phyloP scores from a whole-genome alignment of 2,329 filamentous ascomycete species.

The Phaeosphaeriaceae sp. region DNA sequence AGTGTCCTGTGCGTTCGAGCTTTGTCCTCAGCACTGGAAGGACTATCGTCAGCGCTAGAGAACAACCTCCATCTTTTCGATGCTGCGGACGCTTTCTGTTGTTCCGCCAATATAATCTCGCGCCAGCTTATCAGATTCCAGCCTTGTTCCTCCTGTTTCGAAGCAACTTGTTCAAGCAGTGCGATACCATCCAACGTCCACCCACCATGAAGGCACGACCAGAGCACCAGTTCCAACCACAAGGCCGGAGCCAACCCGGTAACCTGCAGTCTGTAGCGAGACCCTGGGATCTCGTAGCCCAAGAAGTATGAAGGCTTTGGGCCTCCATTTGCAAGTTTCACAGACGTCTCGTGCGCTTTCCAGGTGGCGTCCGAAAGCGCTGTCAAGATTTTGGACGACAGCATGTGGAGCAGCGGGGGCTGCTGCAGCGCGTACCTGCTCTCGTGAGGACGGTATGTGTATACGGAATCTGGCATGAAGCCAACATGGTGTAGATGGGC shows the following conservation, averaged over 20 bases:
- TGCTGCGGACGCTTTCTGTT: constrained; percentile 21
- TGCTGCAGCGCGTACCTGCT: constrained; percentile 51
- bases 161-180: constrained; percentile 45
- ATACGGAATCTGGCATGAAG: constrained; percentile 56
- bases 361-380: constrained; percentile 59
- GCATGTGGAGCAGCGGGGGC: constrained; percentile 56
- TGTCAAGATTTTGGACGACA: constrained; percentile 57
- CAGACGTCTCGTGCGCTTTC: constrained; percentile 53
- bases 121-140: constrained; percentile 52
- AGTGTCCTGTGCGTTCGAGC: constrained; percentile 55
- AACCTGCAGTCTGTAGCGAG: constrained; percentile 50
- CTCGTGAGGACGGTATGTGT: constrained; percentile 46
- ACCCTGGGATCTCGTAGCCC: constrained; percentile 53
- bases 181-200: constrained; percentile 54
- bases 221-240: constrained; percentile 61
- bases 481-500: constrained; percentile 56
- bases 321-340: constrained; percentile 32
- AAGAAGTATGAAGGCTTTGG: constrained; percentile 49
- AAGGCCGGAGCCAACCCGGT: constrained; percentile 54
- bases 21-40: constrained; percentile 31
- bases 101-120: constrained; percentile 45
- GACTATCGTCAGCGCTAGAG: constrained; percentile 19
- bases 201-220: constrained; percentile 58
- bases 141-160: constrained; percentile 21
- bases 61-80: constrained; percentile 35